These are phyloP conservation scores for Phaeolepiota aurea DNA, from an alignment of 768 basidiomycete genomes.

Conservation along the genomic window DNA sequence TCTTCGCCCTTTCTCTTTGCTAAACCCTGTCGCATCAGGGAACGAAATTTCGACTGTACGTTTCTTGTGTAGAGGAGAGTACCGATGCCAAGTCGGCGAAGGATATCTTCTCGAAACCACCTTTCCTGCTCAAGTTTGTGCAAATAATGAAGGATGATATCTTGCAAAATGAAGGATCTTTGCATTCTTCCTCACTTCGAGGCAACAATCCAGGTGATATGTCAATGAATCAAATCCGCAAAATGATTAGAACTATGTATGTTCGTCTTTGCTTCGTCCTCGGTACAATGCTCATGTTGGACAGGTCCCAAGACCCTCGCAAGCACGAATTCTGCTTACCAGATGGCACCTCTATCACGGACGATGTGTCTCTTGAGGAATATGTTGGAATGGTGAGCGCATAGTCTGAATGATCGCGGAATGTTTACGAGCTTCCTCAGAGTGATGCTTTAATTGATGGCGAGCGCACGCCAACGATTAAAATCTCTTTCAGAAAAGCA, in stretches of 20 bases:
- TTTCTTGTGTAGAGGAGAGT: neutral
- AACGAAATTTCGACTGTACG: neutral
- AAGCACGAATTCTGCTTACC: no score
- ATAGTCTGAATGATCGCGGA: no score
- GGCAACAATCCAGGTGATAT: neutral
- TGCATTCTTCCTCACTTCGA: neutral
- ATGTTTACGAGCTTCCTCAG: no score
- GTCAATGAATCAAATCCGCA: neutral
- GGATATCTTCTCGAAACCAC: neutral
- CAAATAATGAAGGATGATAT: neutral
- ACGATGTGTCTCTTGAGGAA: no score
- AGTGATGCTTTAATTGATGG: no score
- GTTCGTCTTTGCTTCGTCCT: no score
- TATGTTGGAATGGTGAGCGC: no score
- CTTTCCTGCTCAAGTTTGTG: neutral
- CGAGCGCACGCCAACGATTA: no score
- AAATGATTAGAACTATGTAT: neutral
- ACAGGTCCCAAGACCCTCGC: no score
- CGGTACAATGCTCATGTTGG: no score
- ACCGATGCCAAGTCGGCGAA: neutral
- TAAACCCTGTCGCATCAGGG: neutral
- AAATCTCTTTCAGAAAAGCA: no score
- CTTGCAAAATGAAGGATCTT: neutral
- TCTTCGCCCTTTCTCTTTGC: neutral
- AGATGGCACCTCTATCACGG: no score